Evolutionary conservation across 805 yeast genomes (phyloP), one percentile per base, ranked within the genome.

Genomic region (Wickerhamiella kazuoi): DNA sequence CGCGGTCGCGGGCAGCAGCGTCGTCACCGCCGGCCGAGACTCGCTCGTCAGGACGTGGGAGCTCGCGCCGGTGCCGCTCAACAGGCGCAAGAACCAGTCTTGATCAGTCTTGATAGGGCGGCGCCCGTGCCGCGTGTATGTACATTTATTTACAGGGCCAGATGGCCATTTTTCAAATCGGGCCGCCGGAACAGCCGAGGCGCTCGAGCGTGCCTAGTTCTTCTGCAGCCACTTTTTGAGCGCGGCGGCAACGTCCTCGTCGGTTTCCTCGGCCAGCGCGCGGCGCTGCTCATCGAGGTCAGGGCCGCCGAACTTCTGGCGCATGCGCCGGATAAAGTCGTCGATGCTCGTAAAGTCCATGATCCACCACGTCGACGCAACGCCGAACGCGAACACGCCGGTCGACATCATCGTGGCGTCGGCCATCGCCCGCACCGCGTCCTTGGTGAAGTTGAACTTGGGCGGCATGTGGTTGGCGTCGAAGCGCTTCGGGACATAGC

Each of bases 391-490:
- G 49, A 78, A 69, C 0, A 82, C 71, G 1, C 83, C 69, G 0
- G 75, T 67, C 2, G 94, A 80, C 15, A 86, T 60, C 35, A 79
- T 59, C 0, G 94, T 72, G 2, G 94, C 93, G 31, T 80, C 76
- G 0, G 77, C 72, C 2, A 86, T 82, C 0, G 95, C 95, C 31
- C 75, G 73, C 26, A 82, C 71, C 2, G 94, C 94, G 55, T 84
- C 94, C 40, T 73, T 71, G 44, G 80, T 74, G 53, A 80, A 75
- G 23, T 79, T 76, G 51, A 76, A 79, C n/a, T 74, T 65, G 4
- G 94, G 94, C 2, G 93, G 93, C 41, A 72, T 69, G 50, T 83
- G 87, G 57, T 84, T 84, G 11, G 86, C 82, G 50, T 81, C 84
- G 58, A 80, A 86, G 50, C 75, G 65, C 33, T 68, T 68, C 6